Base-by-base conservation (phyloP, 257 asterid genomes). In the Gentiana dahurica region DNA sequence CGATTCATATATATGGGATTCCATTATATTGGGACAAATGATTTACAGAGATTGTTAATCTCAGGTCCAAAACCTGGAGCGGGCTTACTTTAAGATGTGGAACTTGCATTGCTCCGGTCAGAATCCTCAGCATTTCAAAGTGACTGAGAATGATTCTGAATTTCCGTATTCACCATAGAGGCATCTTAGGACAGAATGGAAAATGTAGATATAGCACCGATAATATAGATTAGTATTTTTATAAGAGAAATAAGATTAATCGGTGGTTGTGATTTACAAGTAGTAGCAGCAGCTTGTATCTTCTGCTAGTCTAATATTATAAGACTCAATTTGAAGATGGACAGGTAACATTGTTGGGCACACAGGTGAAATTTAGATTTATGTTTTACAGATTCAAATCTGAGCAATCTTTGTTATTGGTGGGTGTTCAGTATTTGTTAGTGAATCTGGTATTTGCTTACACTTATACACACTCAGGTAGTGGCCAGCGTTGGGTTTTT, bases 31-130 rank as follows among this genome's bases (percentile, higher is more conserved):
- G 13, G n/a, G 47, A 37, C 49, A 12, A 50, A 44, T 61, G 51
- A 35, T 24, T 49, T 33, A 12, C 61, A 36, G 34, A 41, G 34
- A 35, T 49, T 32, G 39, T 58, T 9, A 3, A 33, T 53, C 59
- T 65, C 84, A 91, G 98, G 97, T 91, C 61, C 67, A 81, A 65
- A 92, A 92, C 67, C 72, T 92, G 84, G 99, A 92, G 65, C 94
- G 97, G 15, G 60, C 83, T 4, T 92, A 80, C 79, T 92, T 88
- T 75, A 88, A 76, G 84, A 88, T 83, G 99, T 92, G 99, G 99
- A 88, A 81, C 68, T 59, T 92, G 57, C 45, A 88, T 68, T 85
- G 95, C 80, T 83, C 83, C 0, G 95, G 95, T 36, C 94, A 80
- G 55, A 86, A 75, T 6, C 95, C 97, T n/a, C 91, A 83, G 66